phyloP scores from a whole-genome alignment of 2,329 filamentous ascomycete genomes.

The Claviceps pazoutovae region DNA sequence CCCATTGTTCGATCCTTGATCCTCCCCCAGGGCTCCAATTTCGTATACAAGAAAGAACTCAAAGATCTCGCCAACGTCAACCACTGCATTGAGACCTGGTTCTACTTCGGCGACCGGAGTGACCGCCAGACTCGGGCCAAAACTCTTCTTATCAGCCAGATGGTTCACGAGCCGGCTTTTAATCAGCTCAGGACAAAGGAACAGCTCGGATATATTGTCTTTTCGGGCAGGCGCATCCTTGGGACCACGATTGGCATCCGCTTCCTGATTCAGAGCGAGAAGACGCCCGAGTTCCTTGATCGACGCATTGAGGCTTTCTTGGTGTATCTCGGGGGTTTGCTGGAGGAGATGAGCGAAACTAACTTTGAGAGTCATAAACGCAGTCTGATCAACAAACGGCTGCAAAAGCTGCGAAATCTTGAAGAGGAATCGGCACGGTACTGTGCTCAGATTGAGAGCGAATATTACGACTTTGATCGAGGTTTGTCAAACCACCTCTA shows the following conservation, averaged over 20 bases:
- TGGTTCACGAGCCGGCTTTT: constrained; percentile 86
- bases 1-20: constrained; percentile 63
- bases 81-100: constrained; percentile 67
- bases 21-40: constrained; percentile 69
- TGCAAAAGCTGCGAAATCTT: constrained; percentile 89
- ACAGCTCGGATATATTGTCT: constrained; percentile 93
- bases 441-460: constrained; percentile 72
- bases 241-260: constrained; percentile 74
- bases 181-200: constrained; percentile 93
- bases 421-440: constrained; percentile 69
- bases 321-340: constrained; percentile 44
- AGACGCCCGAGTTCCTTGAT: constrained; percentile 70
- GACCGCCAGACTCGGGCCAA: constrained; percentile 62
- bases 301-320: constrained; percentile 79
- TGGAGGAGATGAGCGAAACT: constrained; percentile 63
- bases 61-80: constrained; percentile 84
- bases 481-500: constrained; percentile 38
- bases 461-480: constrained; percentile 81
- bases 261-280: constrained; percentile 88
- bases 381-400: constrained; percentile 70
- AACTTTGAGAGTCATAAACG: constrained; percentile 88
- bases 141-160: constrained; percentile 70
- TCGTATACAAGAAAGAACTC: constrained; percentile 64
- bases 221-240: constrained; percentile 59
- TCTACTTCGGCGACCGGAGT: constrained; percentile 54